Evolutionary conservation across 2,329 filamentous ascomycete genomes (phyloP).

Genomic region (Tolypocladium tropicale): DNA sequence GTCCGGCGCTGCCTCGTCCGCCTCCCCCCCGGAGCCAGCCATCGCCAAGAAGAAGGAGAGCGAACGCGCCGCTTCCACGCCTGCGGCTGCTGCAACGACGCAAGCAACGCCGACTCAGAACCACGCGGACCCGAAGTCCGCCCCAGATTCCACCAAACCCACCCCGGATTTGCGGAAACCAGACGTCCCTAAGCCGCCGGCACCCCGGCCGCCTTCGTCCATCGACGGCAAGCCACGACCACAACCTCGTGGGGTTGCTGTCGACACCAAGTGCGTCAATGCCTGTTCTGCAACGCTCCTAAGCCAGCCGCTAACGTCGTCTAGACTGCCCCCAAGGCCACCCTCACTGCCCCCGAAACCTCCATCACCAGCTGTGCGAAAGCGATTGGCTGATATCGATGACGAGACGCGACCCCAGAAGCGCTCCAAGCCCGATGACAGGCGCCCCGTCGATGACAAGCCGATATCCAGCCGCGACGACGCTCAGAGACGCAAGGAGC

Average conservation of each 20-base stretch:
- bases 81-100: conserved; percentile 1
- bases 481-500: conserved; percentile 20
- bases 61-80: conserved; percentile 15
- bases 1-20: conserved; percentile 19
- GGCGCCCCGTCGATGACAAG: conserved; percentile 20
- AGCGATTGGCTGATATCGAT: conserved; percentile 34
- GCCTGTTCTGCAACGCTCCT: not conserved
- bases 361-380: conserved; percentile 34
- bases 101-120: conserved; percentile 7
- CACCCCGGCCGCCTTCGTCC: conserved; percentile 8
- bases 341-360: conserved; percentile 24
- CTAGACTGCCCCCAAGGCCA: conserved; percentile 26
- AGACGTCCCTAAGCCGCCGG: conserved; percentile 13
- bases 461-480: conserved; percentile 21
- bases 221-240: conserved; percentile 18
- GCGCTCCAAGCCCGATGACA: conserved; percentile 30
- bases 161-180: conserved; percentile 9
- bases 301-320: conserved; percentile 6
- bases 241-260: conserved; percentile 16
- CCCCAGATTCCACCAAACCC: not conserved
- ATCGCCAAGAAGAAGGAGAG: conserved; percentile 20
- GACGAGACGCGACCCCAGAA: conserved; percentile 35
- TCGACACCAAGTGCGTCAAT: conserved; percentile 19
- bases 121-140: conserved; percentile 1
- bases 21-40: conserved; percentile 25